These are phyloP conservation scores for Climacium dendroides DNA, from an alignment of 225 moss, liverwort and hornwort genomes.

Conservation along the genomic window DNA sequence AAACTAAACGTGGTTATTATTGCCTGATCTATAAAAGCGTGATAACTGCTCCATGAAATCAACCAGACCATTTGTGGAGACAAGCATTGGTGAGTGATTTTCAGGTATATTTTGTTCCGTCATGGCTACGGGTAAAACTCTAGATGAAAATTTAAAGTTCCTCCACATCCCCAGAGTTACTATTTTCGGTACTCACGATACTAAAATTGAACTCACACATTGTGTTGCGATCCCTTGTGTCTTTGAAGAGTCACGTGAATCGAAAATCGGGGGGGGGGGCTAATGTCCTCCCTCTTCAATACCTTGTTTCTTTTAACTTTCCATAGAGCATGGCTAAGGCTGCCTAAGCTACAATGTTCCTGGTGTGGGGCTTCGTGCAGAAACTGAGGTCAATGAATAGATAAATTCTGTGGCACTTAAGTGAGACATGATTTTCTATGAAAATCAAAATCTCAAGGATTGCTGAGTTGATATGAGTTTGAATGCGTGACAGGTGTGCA, in stretches of 20 bases:
- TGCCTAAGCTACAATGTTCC: not conserved
- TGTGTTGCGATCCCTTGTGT: not conserved
- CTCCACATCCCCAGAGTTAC: not conserved
- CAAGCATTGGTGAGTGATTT: not conserved
- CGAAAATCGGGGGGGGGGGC: not conserved
- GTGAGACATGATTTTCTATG: not conserved
- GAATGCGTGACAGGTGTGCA: not conserved
- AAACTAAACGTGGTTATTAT: not conserved
- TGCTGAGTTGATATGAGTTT: not conserved
- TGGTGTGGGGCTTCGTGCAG: not conserved
- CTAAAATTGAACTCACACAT: too few species aligned
- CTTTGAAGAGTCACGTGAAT: not conserved
- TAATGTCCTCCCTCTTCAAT: not conserved
- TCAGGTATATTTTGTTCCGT: not conserved
- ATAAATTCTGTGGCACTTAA: not conserved
- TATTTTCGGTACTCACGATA: too few species aligned
- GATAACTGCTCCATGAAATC: not conserved
- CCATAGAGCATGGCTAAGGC: not conserved
- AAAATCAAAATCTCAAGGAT: not conserved
- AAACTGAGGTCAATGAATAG: not conserved
- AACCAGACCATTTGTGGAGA: too few species aligned
- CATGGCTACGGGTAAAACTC: not conserved
- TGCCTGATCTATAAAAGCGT: not conserved
- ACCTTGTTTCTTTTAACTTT: not conserved
- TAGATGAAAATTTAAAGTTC: not conserved